Percentiles rank a stretch among this genome's conserved stretches.
Evolutionary conservation across 805 yeast species (phyloP).

Genomic region (Pachysolen tannophilus): DNA sequence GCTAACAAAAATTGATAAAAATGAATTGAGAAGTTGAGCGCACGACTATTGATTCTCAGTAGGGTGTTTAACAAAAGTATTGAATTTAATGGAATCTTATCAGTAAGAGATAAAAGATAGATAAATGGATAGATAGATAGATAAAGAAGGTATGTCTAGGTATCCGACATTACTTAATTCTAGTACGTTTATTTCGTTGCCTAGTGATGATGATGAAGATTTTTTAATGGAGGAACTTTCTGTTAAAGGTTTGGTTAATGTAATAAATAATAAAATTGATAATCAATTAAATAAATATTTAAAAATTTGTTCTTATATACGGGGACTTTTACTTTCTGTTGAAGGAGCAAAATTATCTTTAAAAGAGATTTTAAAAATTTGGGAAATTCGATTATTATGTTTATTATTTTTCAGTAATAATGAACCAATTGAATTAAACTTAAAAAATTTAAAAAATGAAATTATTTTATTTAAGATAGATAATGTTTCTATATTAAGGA

Average conservation of each 20-base stretch:
- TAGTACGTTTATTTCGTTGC: constrained; percentile 18
- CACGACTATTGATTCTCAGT: too few relatives aligned
- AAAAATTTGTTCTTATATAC: constrained; percentile 1
- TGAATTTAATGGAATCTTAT: too few relatives aligned
- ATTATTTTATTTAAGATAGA: constrained; percentile 18
- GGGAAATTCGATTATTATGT: constrained; percentile 24
- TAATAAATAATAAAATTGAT: neutral
- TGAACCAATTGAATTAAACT: constrained; percentile 11
- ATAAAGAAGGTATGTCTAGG: too few relatives aligned
- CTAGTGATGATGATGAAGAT: constrained; percentile 8
- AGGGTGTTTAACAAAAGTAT: too few relatives aligned
- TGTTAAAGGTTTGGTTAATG: neutral
- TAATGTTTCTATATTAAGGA: constrained; percentile 18
- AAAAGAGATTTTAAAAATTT: constrained; percentile 38
- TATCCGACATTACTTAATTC: constrained; percentile 18
- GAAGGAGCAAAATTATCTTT: constrained; percentile 35
- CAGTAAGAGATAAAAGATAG: too few relatives aligned
- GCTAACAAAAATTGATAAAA: too few relatives aligned
- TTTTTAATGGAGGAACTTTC: neutral
- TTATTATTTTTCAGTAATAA: constrained; percentile 14
- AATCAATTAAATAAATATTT: neutral
- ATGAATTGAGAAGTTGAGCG: too few relatives aligned
- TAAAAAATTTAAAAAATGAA: constrained; percentile 12
- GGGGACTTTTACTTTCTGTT: constrained; percentile 5
- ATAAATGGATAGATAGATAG: too few relatives aligned